Evolutionary conservation across 177 flowering plant genomes (phyloP).

Genomic region (Vitis hybrid): DNA sequence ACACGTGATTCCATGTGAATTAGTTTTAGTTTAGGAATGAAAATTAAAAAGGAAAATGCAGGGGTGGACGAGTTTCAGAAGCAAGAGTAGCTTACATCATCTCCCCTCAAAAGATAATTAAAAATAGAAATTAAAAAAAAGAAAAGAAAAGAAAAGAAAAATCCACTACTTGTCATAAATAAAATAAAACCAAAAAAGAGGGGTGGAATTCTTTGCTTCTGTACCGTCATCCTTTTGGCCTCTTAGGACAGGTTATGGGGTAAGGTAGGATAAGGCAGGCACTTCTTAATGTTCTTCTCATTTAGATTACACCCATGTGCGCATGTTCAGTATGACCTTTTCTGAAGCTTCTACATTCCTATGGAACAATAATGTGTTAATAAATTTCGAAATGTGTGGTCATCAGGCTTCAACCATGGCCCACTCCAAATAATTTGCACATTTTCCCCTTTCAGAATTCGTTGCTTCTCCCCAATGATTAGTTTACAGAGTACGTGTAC

Average conservation of each 20-base stretch:
- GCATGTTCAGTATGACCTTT: not conserved
- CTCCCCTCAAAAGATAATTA: too few species aligned
- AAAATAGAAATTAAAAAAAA: too few species aligned
- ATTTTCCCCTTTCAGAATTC: not conserved
- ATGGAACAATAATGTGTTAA: not conserved
- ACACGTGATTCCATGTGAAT: not conserved
- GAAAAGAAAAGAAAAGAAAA: too few species aligned
- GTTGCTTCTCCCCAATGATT: not conserved
- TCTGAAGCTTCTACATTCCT: not conserved
- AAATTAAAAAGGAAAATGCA: not conserved
- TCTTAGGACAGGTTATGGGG: too few species aligned
- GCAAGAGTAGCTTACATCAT: not conserved
- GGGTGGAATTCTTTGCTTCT: too few species aligned
- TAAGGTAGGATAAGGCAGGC: too few species aligned
- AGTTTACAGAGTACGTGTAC: not conserved
- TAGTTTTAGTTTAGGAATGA: not conserved
- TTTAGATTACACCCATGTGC: not conserved
- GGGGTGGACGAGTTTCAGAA: not conserved
- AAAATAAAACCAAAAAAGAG: too few species aligned
- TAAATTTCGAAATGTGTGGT: not conserved
- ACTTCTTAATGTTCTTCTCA: not conserved
- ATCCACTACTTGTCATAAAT: too few species aligned
- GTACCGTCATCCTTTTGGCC: too few species aligned
- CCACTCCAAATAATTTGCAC: not conserved
- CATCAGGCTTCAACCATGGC: not conserved